Evolutionary conservation across 345 rosid species (phyloP).

Genomic region (Camelina hispida): DNA sequence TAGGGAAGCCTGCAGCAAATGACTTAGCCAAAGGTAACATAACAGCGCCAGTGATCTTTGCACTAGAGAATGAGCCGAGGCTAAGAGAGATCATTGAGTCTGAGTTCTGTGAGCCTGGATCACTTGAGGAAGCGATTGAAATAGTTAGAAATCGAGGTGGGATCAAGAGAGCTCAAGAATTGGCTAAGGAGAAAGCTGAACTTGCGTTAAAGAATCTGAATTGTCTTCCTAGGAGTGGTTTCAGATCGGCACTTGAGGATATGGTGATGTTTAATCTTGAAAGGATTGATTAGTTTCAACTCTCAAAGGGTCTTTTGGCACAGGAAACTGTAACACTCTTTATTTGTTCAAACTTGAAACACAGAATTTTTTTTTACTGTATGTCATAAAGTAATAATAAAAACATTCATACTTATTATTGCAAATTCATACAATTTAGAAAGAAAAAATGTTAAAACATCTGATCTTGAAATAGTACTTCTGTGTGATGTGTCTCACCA

Average conservation of each 20-base stretch:
- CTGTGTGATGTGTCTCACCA: constrained; percentile 16
- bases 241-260: constrained; percentile 69
- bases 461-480: neutral
- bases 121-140: constrained; percentile 74
- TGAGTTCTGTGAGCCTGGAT: constrained; percentile 83
- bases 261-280: constrained; percentile 92
- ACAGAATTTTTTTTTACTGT: constrained; percentile 11
- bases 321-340: constrained; percentile 27
- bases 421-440: neutral
- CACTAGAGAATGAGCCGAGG: constrained; percentile 75
- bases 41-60: constrained; percentile 91
- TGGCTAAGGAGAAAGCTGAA: constrained; percentile 87
- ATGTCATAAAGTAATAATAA: constrained; percentile 28
- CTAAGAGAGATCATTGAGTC: constrained; percentile 87
- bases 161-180: constrained; percentile 70
- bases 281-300: constrained; percentile 63
- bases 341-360: constrained; percentile 21
- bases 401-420: neutral
- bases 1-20: constrained; percentile 90
- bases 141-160: constrained; percentile 76
- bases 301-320: neutral
- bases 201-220: constrained; percentile 68
- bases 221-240: constrained; percentile 68
- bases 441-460: neutral
- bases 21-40: constrained; percentile 88